These are phyloP conservation scores for Magnolia changhungtana DNA, from an alignment of 164 flowering plant genomes.

Conservation along the genomic window DNA sequence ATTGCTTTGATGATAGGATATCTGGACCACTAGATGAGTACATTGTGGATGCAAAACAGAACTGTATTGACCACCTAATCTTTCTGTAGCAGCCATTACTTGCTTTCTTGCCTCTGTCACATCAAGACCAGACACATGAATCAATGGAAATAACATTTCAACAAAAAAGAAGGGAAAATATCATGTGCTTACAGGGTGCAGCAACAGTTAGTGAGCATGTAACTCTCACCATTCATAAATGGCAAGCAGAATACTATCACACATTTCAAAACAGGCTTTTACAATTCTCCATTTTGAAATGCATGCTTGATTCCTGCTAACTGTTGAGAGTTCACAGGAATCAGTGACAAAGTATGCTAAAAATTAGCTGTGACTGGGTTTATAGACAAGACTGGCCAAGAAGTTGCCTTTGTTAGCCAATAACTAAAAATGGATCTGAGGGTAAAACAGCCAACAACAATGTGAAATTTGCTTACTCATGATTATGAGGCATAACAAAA, in stretches of 20 bases:
- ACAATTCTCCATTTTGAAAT: too few relatives aligned
- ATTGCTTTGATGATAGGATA: slow-evolving; percentile 57
- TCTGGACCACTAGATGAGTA: slow-evolving; percentile 94
- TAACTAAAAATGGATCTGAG: background rate
- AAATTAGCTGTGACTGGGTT: too few relatives aligned
- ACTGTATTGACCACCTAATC: slow-evolving; percentile 92
- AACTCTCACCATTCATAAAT: too few relatives aligned
- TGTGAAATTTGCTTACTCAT: background rate
- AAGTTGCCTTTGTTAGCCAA: too few relatives aligned
- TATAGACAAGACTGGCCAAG: too few relatives aligned
- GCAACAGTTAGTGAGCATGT: too few relatives aligned
- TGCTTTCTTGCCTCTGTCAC: slow-evolving; percentile 84
- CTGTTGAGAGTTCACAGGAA: too few relatives aligned
- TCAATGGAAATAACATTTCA: background rate
- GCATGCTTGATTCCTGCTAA: background rate
- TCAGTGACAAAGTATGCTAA: too few relatives aligned
- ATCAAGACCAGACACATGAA: slow-evolving; percentile 12
- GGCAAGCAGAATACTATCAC: too few relatives aligned
- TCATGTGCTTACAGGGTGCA: background rate
- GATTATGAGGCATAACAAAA: background rate
- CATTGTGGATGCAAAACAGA: slow-evolving; percentile 84
- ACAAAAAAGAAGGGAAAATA: background rate
- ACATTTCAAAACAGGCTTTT: too few relatives aligned
- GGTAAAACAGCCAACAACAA: background rate
- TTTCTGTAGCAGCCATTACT: slow-evolving; percentile 88